These are phyloP conservation scores for Handroanthus guayacan DNA, from an alignment of 257 asterid species.

Conservation along the genomic window DNA sequence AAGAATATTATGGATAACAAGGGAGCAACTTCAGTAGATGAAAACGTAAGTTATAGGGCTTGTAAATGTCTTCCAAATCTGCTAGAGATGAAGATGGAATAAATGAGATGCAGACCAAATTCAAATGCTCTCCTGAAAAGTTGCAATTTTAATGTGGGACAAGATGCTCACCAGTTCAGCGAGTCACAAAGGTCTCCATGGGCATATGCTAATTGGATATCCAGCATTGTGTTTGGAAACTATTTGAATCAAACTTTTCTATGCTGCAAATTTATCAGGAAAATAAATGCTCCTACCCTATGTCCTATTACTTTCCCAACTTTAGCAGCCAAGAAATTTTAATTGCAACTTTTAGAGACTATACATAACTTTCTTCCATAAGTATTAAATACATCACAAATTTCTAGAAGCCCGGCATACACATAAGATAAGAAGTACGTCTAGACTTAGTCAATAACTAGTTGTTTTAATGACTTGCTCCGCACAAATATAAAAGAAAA, in stretches of 20 bases:
- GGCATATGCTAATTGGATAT: conserved; percentile 11
- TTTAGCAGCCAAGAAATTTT: background rate
- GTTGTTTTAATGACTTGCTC: background rate
- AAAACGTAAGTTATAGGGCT: background rate
- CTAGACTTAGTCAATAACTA: background rate
- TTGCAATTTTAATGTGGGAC: background rate
- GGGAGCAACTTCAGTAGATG: conserved; percentile 20
- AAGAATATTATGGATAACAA: conserved; percentile 7
- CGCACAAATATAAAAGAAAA: background rate
- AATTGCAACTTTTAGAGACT: conserved; percentile 8
- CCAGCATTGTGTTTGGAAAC: conserved; percentile 20
- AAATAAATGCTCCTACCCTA: background rate
- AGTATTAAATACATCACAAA: background rate
- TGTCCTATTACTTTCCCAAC: background rate
- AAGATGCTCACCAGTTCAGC: background rate
- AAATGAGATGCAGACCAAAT: conserved; percentile 1
- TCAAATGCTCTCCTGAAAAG: background rate
- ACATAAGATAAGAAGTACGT: conserved; percentile 3
- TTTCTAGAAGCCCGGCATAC: conserved; percentile 6
- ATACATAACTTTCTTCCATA: background rate
- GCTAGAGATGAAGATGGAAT: background rate
- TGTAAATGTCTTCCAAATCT: background rate
- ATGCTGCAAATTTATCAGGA: conserved; percentile 2
- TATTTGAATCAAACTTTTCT: background rate
- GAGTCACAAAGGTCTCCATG: background rate